Evolutionary conservation across 75 land plant species (phyloP).

Genomic region (Azolla pinnata): DNA sequence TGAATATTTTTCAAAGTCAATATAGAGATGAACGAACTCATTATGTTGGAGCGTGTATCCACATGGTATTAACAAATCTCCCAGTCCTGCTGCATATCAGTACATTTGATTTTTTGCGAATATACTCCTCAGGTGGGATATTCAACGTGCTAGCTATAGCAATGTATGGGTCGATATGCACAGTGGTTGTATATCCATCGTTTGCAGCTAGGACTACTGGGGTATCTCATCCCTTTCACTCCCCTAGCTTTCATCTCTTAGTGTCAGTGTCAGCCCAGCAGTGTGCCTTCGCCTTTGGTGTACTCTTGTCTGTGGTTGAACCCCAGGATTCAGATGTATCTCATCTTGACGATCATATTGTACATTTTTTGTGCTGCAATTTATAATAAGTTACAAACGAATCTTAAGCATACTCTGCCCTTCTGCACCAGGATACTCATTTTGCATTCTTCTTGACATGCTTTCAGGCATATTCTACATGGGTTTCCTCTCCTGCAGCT

Average conservation of each 20-base stretch:
- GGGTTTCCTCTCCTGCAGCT: conserved; percentile 1
- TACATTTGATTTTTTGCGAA: too few relatives aligned
- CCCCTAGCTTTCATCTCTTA: conserved; percentile 3
- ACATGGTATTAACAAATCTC: too few relatives aligned
- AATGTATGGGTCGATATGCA: too few relatives aligned
- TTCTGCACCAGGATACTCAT: background rate
- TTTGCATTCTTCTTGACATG: background rate
- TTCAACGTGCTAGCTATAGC: too few relatives aligned
- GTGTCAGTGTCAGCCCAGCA: conserved; percentile 8
- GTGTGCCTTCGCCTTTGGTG: conserved; percentile 5
- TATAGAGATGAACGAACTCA: too few relatives aligned
- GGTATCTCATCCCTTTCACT: conserved; percentile 3
- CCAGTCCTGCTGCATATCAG: too few relatives aligned
- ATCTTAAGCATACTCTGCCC: background rate
- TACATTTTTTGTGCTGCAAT: background rate
- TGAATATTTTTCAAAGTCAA: too few relatives aligned
- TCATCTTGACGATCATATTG: too few relatives aligned
- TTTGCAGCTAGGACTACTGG: conserved; percentile 6
- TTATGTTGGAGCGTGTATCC: too few relatives aligned
- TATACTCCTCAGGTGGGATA: too few relatives aligned
- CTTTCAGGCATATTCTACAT: background rate
- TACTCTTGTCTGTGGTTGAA: too few relatives aligned
- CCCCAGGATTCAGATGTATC: too few relatives aligned
- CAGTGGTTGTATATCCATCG: conserved; percentile 5
- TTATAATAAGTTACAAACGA: background rate